phyloP scores from a whole-genome alignment of 2,329 filamentous ascomycete genomes.

The Pseudophaeomoniella oleicola region DNA sequence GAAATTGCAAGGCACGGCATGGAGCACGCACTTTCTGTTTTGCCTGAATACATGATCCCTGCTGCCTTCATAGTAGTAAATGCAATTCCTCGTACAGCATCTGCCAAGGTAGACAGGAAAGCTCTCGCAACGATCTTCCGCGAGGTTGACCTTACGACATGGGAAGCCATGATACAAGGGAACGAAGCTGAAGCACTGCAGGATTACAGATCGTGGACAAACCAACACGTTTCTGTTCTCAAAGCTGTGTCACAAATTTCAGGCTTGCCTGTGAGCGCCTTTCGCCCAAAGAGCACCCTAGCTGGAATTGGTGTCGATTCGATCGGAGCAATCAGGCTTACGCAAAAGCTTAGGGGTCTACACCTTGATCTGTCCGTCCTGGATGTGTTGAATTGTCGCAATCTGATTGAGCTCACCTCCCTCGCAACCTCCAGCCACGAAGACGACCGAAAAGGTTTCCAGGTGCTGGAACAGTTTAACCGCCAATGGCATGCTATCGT shows the following conservation, averaged over 20 bases:
- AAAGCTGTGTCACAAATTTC: not conserved
- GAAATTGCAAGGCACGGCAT: too few relatives aligned
- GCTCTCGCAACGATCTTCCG: slow-evolving; percentile 9
- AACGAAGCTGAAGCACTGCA: not conserved
- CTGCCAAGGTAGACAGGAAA: slow-evolving; percentile 15
- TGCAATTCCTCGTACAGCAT: slow-evolving; percentile 13
- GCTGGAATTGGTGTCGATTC: not conserved
- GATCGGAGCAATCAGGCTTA: not conserved
- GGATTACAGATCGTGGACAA: not conserved
- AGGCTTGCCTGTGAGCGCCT: not conserved
- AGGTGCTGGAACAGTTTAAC: too few relatives aligned
- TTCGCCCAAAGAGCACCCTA: not conserved
- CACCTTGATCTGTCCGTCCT: not conserved
- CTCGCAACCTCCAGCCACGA: too few relatives aligned
- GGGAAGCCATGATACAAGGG: not conserved
- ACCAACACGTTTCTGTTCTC: not conserved
- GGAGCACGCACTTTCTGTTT: slow-evolving; percentile 1
- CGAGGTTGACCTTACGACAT: not conserved
- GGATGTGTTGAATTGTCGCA: not conserved
- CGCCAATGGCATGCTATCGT: too few relatives aligned
- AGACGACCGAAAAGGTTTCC: too few relatives aligned
- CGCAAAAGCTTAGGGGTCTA: not conserved
- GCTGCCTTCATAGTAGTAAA: slow-evolving; percentile 15
- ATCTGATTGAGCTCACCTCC: too few relatives aligned
- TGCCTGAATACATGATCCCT: slow-evolving; percentile 16